Evolutionary conservation across 2,329 filamentous ascomycete species (phyloP), one percentile per base, ranked within the genome.

Genomic region (Penicillium concentricum): DNA sequence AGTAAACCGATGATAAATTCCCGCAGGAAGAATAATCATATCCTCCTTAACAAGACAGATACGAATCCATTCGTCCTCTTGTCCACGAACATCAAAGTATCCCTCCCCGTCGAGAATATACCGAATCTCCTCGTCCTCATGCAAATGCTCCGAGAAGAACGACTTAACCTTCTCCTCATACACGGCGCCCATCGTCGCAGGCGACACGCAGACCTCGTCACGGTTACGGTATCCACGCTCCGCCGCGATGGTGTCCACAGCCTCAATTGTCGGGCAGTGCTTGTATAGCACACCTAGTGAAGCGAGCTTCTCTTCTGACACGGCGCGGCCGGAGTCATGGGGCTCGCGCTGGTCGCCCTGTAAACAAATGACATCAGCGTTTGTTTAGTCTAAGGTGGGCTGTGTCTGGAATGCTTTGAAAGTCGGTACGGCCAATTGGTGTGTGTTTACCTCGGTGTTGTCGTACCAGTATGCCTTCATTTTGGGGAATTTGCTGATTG

Each of bases 71-170:
- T 89, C 86, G 70, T 97, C 93, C 20, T 84, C 84, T 74, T 89
- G 81, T 69, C 86, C 88, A 47, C 94, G 82, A 3, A 99, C 92
- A 76, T 99, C 94, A 72, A 99, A 99, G 75, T 89, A 99, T 0
- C 94, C 94, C 54, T 85, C 84, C 0, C 94, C 94, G 59, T 88
- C 92, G 32, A 91, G 82, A 64, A 99, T 92, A 70, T 97, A 99
- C 46, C 94, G 83, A 64, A 99, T 99, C 82, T 99, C 94, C 79
- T 99, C 94, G 67, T 99, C 94, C 79, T 99, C 94, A 73, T 99
- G 94, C 68, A 99, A 76, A 74, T 99, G 94, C 81, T 99, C 94
- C 67, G 89, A 75, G 79, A 97, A 99, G 80, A 99, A 99, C 64
- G 78, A 85, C 79, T 91, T 92, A 61, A 99, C 91, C 76, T 97